phyloP scores from a whole-genome alignment of 2,329 filamentous ascomycete species.

The Emergomyces orientalis region DNA sequence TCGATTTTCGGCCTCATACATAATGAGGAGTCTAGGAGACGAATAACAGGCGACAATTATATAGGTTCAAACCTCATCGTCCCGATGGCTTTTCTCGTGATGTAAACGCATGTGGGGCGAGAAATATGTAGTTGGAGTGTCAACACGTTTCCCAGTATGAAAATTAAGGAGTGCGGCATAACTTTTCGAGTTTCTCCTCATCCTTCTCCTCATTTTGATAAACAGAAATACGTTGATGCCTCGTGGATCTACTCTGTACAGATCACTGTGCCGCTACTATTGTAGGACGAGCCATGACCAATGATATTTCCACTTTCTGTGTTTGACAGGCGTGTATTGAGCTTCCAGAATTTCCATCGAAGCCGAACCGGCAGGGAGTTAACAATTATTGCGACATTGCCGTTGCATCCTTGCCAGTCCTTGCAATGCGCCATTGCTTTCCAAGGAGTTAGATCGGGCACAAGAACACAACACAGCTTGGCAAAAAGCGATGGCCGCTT shows the following conservation, averaged over 20 bases:
- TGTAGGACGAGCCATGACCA: not conserved
- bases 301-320: not conserved
- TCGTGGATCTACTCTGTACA: not conserved
- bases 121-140: not conserved
- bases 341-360: not conserved
- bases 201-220: not conserved
- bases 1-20: constrained; percentile 1
- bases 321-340: not conserved
- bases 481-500: no score
- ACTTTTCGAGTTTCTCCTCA: not conserved
- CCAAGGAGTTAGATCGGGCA: no score
- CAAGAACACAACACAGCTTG: no score
- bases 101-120: not conserved
- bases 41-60: not conserved
- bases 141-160: not conserved
- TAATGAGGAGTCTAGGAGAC: not conserved
- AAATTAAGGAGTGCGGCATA: not conserved
- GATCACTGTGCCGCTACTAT: no score
- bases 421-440: not conserved
- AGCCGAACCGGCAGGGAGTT: not conserved
- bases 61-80: not conserved
- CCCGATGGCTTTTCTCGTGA: not conserved
- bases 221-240: not conserved
- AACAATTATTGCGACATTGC: not conserved
- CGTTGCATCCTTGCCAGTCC: not conserved